These are phyloP conservation scores for Aspergillus piperis DNA, from an alignment of 2,329 filamentous ascomycete species.

Conservation along the genomic window DNA sequence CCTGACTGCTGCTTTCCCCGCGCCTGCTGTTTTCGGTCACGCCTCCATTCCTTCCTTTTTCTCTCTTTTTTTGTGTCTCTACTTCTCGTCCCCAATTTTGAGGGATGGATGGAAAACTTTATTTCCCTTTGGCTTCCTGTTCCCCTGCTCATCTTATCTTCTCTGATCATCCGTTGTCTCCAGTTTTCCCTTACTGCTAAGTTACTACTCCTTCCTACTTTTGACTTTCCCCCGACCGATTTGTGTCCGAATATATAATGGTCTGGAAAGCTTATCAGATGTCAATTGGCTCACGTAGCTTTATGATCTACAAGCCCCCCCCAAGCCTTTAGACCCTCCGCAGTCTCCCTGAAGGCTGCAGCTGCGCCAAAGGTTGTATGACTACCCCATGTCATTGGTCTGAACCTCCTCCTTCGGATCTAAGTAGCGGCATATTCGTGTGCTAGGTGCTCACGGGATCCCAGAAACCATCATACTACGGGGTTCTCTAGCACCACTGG, in stretches of 20 bases:
- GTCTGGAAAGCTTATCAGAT: not conserved
- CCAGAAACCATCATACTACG: not conserved
- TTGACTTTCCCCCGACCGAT: not conserved
- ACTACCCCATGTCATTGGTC: not conserved
- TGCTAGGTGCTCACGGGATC: not conserved
- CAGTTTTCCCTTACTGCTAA: not conserved
- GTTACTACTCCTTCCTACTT: not conserved
- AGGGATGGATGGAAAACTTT: not conserved
- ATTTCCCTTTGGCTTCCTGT: not conserved
- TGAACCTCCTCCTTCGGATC: not conserved
- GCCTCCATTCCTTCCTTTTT: not conserved
- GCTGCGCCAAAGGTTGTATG: not conserved
- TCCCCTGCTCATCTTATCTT: not conserved
- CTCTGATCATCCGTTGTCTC: not conserved
- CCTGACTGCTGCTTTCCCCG: conserved; percentile 29
- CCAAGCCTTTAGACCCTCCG: not conserved
- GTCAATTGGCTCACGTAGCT: conserved; percentile 10
- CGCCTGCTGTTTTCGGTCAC: conserved; percentile 4
- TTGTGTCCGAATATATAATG: not conserved
- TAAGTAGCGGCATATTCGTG: not conserved
- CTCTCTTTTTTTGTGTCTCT: not conserved
- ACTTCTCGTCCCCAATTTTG: not conserved
- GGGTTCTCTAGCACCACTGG: not conserved
- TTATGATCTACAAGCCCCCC: not conserved
- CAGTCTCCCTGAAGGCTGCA: not conserved